Evolutionary conservation across 768 basidiomycete species (phyloP).

Genomic region (Tricholoma flavovirens): DNA sequence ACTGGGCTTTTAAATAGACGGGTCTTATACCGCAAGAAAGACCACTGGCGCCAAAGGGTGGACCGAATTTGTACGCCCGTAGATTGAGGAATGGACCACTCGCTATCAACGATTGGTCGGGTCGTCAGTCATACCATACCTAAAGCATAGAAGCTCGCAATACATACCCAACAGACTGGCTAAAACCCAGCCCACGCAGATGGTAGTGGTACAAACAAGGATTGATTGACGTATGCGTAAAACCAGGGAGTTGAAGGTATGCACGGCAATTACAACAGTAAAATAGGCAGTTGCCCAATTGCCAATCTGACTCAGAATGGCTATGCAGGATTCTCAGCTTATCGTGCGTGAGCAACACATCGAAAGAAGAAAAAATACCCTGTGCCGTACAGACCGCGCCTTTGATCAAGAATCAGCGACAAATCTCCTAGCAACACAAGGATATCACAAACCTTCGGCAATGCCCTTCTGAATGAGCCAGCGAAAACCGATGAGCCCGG

Average conservation of each 20-base stretch:
- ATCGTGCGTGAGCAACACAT: conserved; percentile 1
- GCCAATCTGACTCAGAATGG: conserved; percentile 53
- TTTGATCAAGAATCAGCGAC: conserved; percentile 16
- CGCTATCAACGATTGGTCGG: conserved; percentile 17
- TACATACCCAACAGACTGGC: conserved; percentile 45
- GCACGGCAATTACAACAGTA: conserved; percentile 56
- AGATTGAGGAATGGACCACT: conserved; percentile 30
- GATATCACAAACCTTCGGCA: conserved; percentile 36
- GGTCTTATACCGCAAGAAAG: conserved; percentile 47
- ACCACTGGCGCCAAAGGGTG: conserved; percentile 47
- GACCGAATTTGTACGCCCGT: conserved; percentile 13
- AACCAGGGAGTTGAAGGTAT: conserved; percentile 64
- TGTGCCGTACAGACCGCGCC: conserved; percentile 50
- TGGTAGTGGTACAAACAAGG: conserved; percentile 38
- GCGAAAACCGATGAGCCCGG: conserved; percentile 48
- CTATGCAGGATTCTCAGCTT: conserved; percentile 25
- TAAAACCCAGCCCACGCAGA: conserved; percentile 49
- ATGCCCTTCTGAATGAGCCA: conserved; percentile 45
- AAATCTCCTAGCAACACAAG: neutral
- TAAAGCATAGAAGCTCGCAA: neutral
- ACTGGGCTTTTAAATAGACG: conserved; percentile 35
- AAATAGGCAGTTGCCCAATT: conserved; percentile 61
- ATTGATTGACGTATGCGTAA: conserved; percentile 47
- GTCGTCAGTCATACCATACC: neutral
- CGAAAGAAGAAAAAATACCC: conserved; percentile 35